A percentile compares a stretch with the other conserved stretches of the same genome.
phyloP scores from a whole-genome alignment of 192 early-diverging fungal species.

The Umbelopsis ramanniana region DNA sequence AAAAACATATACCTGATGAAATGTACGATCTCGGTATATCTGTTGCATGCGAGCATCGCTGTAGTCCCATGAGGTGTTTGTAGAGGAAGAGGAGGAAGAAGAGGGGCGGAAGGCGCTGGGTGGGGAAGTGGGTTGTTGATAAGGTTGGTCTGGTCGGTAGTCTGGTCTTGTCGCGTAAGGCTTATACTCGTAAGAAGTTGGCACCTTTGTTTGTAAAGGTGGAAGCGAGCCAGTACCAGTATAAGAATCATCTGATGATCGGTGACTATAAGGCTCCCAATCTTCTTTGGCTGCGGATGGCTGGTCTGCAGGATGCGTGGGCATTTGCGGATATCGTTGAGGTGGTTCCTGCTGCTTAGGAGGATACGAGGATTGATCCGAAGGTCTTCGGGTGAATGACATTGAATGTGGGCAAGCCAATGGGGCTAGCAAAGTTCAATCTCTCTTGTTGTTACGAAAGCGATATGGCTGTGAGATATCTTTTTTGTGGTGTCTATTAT shows the following conservation, averaged over 20 bases:
- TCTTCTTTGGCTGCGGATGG: not conserved
- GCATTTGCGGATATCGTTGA: not conserved
- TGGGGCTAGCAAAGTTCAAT: not conserved
- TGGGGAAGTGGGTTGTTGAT: conserved; percentile 13
- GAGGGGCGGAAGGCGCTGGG: conserved; percentile 13
- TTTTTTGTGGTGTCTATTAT: conserved; percentile 23
- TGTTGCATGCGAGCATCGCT: conserved; percentile 20
- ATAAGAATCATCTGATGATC: not conserved
- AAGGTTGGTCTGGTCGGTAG: conserved; percentile 14
- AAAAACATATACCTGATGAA: not conserved
- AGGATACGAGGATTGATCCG: conserved; percentile 16
- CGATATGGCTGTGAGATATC: conserved; percentile 16
- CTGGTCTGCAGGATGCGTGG: conserved; percentile 17
- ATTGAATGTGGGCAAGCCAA: conserved; percentile 16
- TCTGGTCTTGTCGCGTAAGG: conserved; percentile 22
- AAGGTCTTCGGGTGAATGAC: conserved; percentile 20
- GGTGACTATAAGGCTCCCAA: not conserved
- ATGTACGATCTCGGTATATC: conserved; percentile 20
- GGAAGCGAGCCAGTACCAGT: not conserved
- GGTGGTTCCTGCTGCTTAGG: conserved; percentile 15
- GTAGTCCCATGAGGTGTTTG: not conserved
- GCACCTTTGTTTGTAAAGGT: conserved; percentile 9
- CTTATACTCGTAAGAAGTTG: not conserved
- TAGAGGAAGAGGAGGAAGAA: not conserved
- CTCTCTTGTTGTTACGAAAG: conserved; percentile 12